Evolutionary conservation across 2,329 filamentous ascomycete species (phyloP), one percentile per base, ranked within the genome.

Genomic region (Pseudonectria buxi): DNA sequence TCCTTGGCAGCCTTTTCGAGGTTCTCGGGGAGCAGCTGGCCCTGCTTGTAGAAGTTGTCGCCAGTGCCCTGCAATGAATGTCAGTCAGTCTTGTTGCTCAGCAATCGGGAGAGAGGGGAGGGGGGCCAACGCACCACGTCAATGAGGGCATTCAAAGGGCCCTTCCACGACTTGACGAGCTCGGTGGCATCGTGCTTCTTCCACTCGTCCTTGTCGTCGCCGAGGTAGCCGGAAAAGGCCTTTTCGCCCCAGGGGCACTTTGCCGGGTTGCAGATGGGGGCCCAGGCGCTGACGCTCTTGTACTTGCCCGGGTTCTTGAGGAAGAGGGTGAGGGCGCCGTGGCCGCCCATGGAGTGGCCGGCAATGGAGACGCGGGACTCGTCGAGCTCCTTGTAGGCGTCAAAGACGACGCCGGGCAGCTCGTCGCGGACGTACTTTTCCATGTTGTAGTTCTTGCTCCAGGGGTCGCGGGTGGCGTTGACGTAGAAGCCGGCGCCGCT

Each of bases 331-430:
- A 98, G 69, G 29, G 92, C 92, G 44, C 92, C 92, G 63, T 98
- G 92, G 0, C 92, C 92, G 48, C 92, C 92, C 92, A 98, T 98
- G 53, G 82, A 89, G 68, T 98, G 92, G 6, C 92, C 92, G 27
- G 86, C 86, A 54, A 98, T 92, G 61, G 81, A 83, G 36, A 95
- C 79, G 27, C 82, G 73, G 18, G 54, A 63, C 1, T 62, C 55
- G 60, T 96, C 90, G 22, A 98, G 69, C 49, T 60, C 72, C 22
- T 75, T 69, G 64, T 88, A 94, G 16, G 76, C 72, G 22, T 63
- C 62, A 62, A 89, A 94, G 15, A 96, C 73, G 2, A 80, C 69
- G 12, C 71, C 66, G 1, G 89, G 90, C n/a, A 98, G 78, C 65
- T 98, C 92, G 35, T 75, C 63, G n/a, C 83, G 81, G 48, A 98